phyloP scores from a whole-genome alignment of 805 yeast genomes.

The Cyberlindnera americana region DNA sequence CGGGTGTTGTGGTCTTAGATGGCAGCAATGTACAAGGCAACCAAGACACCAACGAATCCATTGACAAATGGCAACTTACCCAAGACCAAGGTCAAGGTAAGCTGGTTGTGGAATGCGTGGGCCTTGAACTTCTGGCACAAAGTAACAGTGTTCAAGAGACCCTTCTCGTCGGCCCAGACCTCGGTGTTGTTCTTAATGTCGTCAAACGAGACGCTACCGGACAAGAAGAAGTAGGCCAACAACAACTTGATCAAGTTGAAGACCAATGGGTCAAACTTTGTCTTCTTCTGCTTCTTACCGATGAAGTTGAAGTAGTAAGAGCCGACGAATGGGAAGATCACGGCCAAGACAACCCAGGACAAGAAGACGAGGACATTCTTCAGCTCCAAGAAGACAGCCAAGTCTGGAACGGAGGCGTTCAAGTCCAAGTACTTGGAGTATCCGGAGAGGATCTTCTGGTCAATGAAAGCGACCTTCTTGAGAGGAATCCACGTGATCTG shows the following conservation, averaged over 20 bases:
- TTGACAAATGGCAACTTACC: slow-evolving; percentile 33
- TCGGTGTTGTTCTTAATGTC: slow-evolving; percentile 28
- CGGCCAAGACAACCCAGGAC: slow-evolving; percentile 25
- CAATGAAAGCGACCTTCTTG: slow-evolving; percentile 19
- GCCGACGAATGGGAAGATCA: slow-evolving; percentile 24
- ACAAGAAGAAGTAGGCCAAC: slow-evolving; percentile 35
- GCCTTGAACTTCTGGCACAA: slow-evolving; percentile 18
- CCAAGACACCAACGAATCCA: slow-evolving; percentile 28
- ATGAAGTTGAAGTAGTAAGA: slow-evolving; percentile 31
- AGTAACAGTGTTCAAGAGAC: slow-evolving; percentile 19
- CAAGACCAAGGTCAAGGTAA: slow-evolving; percentile 28
- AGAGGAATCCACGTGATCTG: slow-evolving; percentile 21
- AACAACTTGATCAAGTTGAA: slow-evolving; percentile 47
- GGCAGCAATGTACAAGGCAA: slow-evolving; percentile 33
- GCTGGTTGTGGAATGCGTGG: slow-evolving; percentile 23
- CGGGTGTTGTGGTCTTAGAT: slow-evolving; percentile 4
- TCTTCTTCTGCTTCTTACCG: slow-evolving; percentile 30
- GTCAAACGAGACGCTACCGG: slow-evolving; percentile 25
- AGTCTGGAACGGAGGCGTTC: slow-evolving; percentile 19
- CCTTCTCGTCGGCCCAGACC: slow-evolving; percentile 29
- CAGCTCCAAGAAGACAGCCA: slow-evolving; percentile 18
- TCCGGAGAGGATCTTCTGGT: slow-evolving; percentile 21
- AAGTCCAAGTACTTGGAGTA: slow-evolving; percentile 16
- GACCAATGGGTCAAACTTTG: slow-evolving; percentile 50
- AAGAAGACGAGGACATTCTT: slow-evolving; percentile 20